Evolutionary conservation across 2,329 filamentous ascomycete species (phyloP), one percentile per base, ranked within the genome.

Genomic region (Aspergillus sp.): DNA sequence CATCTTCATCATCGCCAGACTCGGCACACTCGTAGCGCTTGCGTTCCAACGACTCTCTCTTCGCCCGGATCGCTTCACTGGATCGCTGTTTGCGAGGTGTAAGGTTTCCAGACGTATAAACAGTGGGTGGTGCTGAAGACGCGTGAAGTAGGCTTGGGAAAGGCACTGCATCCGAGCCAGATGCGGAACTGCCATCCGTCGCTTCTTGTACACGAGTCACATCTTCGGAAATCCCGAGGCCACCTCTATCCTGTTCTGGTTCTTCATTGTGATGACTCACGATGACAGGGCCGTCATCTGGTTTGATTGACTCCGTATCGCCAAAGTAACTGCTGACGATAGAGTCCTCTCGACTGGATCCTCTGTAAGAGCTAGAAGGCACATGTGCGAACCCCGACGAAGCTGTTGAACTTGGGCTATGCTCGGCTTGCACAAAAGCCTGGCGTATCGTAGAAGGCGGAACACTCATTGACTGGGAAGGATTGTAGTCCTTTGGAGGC

Each of bases 1-100:
- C 93, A 65, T 97, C 94, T 76, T 97, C 94, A 68, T 97, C 94
- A 69, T 97, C 94, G 4, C 93, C 93, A 30, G 91, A 96, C 70
- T 97, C 94, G 13, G 87, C 87, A 58, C 90, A 88, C 68, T 96
- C 91, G 39, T 87, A 74, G 5, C 86, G 85, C 48, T 87, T 85
- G 68, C 87, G 91, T 70, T 96, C 91, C 36, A 91, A 77, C 6
- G 87, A 88, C 65, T 92, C 90, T 32, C 89, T 87, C 74, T 91
- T 94, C 3, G 87, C 86, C 64, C 86, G 87, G 23, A 92, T 85
- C 65, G 89, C 88, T 70, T 96, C 92, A 1, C 87, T 81, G 4
- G 90, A 91, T 25, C 88, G 87, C 68, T 87, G 85, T 63, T 85
- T 88, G 43, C 85, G 85, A 25, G 86, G 81, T 2, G 81, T 77